phyloP scores from a whole-genome alignment of 768 basidiomycete species.

The Pleurotus eryngii region DNA sequence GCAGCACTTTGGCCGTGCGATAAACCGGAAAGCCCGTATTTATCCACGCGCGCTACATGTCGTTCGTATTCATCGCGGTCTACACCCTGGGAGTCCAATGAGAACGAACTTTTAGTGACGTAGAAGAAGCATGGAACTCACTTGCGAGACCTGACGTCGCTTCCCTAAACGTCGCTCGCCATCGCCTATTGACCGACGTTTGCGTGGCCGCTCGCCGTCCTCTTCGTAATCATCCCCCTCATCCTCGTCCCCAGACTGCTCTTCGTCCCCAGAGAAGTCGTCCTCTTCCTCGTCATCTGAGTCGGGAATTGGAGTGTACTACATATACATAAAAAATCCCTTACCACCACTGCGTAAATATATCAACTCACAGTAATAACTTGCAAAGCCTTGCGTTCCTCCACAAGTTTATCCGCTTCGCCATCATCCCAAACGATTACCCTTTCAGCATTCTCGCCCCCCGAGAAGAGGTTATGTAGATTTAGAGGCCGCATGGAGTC shows the following conservation, averaged over 20 bases:
- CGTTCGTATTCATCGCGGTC: slow-evolving; percentile 66
- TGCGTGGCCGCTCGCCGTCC: slow-evolving; percentile 42
- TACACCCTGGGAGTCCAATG: slow-evolving; percentile 47
- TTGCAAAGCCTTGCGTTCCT: slow-evolving; percentile 83
- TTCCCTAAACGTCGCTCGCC: slow-evolving; percentile 11
- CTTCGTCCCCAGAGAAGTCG: slow-evolving; percentile 43
- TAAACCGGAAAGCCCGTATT: slow-evolving; percentile 83
- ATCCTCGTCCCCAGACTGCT: slow-evolving; percentile 36
- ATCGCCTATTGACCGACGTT: slow-evolving; percentile 57
- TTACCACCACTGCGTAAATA: slow-evolving; percentile 6
- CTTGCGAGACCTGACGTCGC: slow-evolving; percentile 16
- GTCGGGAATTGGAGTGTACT: slow-evolving; percentile 80
- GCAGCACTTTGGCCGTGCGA: slow-evolving; percentile 89
- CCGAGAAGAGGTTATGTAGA: slow-evolving; percentile 79
- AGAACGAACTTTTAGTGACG: neutral
- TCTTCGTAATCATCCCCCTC: slow-evolving; percentile 42
- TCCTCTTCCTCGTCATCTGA: slow-evolving; percentile 61
- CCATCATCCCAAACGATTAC: slow-evolving; percentile 95
- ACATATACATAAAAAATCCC: neutral
- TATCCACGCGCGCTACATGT: slow-evolving; percentile 65
- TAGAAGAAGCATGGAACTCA: slow-evolving; percentile 17
- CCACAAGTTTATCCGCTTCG: slow-evolving; percentile 61
- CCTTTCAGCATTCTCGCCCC: slow-evolving; percentile 61
- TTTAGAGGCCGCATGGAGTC: slow-evolving; percentile 92
- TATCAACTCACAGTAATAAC: slow-evolving; percentile 62